Base-by-base conservation (phyloP, 352 stramenopile genomes). In the Phytophthora hibernalis region DNA sequence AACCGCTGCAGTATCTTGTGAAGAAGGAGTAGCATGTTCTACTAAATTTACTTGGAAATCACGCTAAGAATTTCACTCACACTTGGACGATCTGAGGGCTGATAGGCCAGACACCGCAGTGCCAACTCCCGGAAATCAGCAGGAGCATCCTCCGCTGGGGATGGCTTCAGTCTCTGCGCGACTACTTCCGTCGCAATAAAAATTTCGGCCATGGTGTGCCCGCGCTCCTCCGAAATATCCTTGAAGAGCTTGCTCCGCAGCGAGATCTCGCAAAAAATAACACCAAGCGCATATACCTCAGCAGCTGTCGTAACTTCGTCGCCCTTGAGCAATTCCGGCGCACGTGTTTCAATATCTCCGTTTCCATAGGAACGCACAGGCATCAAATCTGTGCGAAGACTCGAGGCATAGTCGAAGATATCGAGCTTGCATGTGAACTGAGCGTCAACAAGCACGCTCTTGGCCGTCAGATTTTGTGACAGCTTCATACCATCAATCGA, bases 181-280 rank as follows among this genome's bases (percentile, higher is more conserved):
- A 68, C 61, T 33, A 92, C 76, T 38, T 90, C 78, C 15, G 68
- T 74, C 1, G 79, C 77, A 64, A 92, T 83, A 65, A 76, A 76
- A 60, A 92, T 84, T 51, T 93, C 85, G 44, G 68, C 83, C 45
- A 91, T 53, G 7, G 83, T 87, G 16, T 67, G 49, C 1, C 85
- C 85, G n/a, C 61, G 70, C 15, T 92, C 74, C 26, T 70, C 65
- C 1, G 72, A 50, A 20, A 90, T 69, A 30, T 80, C 61, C 21
- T 81, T 58, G 51, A 86, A 92, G 22, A 86, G 50, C 30, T 74
- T 77, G 5, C 54, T 51, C 9, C 75, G 78, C 24, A 63, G 61
- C 54, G 82, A 89, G 24, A 94, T 77, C 61, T 92, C 85, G 47
- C 83, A 94, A 26, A 94, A 76, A 65, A 94, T 80, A 18, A 89